Evolutionary conservation across 805 yeast species (phyloP).

Genomic region (Saccharomycodes ludwigii): DNA sequence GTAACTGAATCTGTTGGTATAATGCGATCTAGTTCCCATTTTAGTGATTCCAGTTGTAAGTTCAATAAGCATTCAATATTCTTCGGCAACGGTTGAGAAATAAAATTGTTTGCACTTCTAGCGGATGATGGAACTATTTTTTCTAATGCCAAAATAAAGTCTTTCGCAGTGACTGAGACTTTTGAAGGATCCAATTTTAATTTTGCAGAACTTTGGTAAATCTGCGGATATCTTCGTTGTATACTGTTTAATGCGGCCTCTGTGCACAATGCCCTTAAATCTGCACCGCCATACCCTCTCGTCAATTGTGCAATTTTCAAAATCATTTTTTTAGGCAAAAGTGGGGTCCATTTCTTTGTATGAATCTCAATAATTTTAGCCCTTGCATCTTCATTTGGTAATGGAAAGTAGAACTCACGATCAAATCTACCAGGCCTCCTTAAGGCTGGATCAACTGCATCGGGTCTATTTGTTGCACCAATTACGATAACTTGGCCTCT

Average conservation of each 20-base stretch:
- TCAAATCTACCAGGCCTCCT: conserved; percentile 97
- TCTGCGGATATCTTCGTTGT: conserved; percentile 88
- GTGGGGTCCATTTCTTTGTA: conserved; percentile 81
- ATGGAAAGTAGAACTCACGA: conserved; percentile 89
- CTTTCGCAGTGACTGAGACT: conserved; percentile 65
- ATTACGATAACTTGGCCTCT: conserved; percentile 96
- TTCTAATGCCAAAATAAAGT: conserved; percentile 75
- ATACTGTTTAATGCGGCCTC: conserved; percentile 91
- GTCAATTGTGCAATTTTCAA: conserved; percentile 65
- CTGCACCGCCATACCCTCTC: conserved; percentile 98
- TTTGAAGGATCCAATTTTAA: conserved; percentile 57
- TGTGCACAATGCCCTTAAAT: conserved; percentile 83
- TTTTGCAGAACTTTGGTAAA: conserved; percentile 65
- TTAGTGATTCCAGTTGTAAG: conserved; percentile 35
- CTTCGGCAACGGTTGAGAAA: conserved; percentile 70
- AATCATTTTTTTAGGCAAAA: conserved; percentile 44
- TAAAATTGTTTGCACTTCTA: conserved; percentile 54
- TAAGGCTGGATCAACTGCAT: conserved; percentile 95
- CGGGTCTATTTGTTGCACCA: conserved; percentile 97
- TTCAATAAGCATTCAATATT: conserved; percentile 52
- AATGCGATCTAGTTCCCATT: conserved; percentile 36
- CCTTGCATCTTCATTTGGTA: conserved; percentile 76
- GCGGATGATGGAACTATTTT: conserved; percentile 89
- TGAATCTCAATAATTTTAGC: conserved; percentile 72
- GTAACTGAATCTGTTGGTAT: conserved; percentile 37